Conservation (phyloP, 2,329 filamentous ascomycete species). For the Penicillium sp. region DNA sequence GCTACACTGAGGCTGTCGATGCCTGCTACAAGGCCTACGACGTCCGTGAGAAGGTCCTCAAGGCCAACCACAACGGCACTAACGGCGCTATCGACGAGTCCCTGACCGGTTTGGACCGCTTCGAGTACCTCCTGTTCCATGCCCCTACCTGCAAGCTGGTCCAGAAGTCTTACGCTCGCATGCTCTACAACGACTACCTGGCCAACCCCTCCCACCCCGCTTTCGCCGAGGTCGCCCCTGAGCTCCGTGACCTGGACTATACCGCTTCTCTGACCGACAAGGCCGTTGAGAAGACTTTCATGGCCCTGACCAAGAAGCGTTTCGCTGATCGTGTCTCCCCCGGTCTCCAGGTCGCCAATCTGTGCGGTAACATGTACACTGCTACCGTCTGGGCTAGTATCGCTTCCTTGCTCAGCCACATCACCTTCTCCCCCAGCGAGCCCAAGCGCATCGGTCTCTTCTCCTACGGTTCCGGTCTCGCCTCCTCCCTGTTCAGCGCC, state of each 20-base stretch:
- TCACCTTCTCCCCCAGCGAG: conserved; percentile 62
- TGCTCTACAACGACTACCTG: conserved; percentile 85
- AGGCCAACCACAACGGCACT: conserved; percentile 46
- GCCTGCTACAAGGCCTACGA: conserved; percentile 78
- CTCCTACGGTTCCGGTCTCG: conserved; percentile 77
- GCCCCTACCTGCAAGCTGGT: conserved; percentile 85
- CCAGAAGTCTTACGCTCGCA: conserved; percentile 77
- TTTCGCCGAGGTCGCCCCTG: conserved; percentile 73
- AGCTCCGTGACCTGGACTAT: conserved; percentile 76
- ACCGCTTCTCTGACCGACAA: conserved; percentile 77
- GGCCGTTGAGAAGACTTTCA: conserved; percentile 82
- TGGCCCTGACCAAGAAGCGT: conserved; percentile 78
- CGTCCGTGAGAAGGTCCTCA: conserved; percentile 66
- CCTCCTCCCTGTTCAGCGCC: conserved; percentile 69
- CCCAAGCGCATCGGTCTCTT: conserved; percentile 75
- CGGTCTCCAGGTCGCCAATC: conserved; percentile 71
- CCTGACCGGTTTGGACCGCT: conserved; percentile 72
- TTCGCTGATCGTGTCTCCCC: conserved; percentile 76
- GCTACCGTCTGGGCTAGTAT: conserved; percentile 61
- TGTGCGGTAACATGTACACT: conserved; percentile 67
- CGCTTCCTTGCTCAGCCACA: conserved; percentile 61
- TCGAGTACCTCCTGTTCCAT: conserved; percentile 82
- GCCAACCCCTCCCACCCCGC: conserved; percentile 64
- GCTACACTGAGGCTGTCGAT: conserved; percentile 79
- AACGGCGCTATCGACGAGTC: conserved; percentile 50